phyloP scores from a whole-genome alignment of 73 alveolate species.

The Symbiodinium pilosum region DNA sequence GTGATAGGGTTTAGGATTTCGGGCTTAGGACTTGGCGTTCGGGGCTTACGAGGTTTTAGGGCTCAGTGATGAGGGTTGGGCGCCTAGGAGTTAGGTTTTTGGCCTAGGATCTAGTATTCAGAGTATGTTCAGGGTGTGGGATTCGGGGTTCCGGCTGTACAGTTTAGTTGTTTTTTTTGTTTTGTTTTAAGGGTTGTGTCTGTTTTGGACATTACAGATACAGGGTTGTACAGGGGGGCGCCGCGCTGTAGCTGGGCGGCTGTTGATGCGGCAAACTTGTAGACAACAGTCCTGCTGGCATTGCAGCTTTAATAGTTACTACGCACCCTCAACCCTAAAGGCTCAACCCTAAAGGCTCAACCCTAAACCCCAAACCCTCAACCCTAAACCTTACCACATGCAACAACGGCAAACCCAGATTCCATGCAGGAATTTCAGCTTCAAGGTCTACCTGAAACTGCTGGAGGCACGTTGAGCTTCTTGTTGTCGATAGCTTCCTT shows the following conservation, averaged over 20 bases:
- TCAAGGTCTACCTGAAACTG: slow-evolving; percentile 47
- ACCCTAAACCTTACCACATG: no score
- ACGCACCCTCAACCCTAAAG: background rate
- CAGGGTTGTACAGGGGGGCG: no score
- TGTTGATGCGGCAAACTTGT: no score
- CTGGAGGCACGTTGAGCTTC: slow-evolving; percentile 20
- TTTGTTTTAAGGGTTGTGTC: background rate
- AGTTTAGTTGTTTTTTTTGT: background rate
- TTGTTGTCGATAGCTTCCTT: no score
- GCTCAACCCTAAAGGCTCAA: background rate
- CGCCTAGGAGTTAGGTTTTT: background rate
- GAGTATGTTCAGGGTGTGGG: background rate
- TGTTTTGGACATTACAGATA: background rate
- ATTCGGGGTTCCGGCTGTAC: background rate
- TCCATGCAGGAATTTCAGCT: slow-evolving; percentile 44
- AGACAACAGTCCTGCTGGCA: no score
- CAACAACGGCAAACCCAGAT: no score
- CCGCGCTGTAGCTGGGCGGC: no score
- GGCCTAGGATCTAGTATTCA: background rate
- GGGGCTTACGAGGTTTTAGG: background rate
- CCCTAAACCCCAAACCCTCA: background rate
- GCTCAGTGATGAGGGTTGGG: background rate
- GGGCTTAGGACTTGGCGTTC: background rate
- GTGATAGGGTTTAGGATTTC: background rate
- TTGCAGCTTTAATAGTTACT: background rate